Conservation (phyloP, 1,284 basidiomycete genomes). For the Ganoderma sinense region DNA sequence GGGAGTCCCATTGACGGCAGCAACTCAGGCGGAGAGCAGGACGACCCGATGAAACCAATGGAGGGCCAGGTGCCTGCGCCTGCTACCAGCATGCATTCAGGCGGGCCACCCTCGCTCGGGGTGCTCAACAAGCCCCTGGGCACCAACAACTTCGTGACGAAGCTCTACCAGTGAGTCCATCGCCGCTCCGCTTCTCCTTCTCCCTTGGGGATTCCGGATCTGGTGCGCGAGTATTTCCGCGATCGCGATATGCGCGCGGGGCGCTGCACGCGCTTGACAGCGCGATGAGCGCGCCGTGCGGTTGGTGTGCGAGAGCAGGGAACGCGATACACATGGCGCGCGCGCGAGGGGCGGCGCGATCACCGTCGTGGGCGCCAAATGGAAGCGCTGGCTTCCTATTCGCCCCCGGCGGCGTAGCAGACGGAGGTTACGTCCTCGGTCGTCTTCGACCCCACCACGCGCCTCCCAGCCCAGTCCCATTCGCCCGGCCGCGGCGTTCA, state of each 20-base stretch:
- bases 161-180: constrained; percentile 77
- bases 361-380: neutral
- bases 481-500: neutral
- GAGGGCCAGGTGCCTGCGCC: constrained; percentile 33
- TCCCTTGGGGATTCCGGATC: constrained; percentile 4
- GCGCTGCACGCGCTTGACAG: constrained; percentile 1
- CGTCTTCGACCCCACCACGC: neutral
- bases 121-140: constrained; percentile 70
- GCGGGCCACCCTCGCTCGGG: constrained; percentile 48
- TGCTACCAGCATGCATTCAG: constrained; percentile 24
- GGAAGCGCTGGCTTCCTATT: constrained; percentile 3
- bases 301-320: constrained; percentile 4
- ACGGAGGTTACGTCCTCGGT: constrained; percentile 3
- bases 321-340: neutral
- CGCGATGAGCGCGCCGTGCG: constrained; percentile 6
- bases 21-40: constrained; percentile 55
- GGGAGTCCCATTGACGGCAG: constrained; percentile 65
- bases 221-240: constrained; percentile 13
- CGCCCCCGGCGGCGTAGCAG: constrained; percentile 1
- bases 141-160: constrained; percentile 85
- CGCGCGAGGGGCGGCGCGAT: constrained; percentile 14
- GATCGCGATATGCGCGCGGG: constrained; percentile 6
- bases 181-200: neutral
- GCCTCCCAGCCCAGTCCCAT: neutral
- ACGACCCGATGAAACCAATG: constrained; percentile 43